These are phyloP conservation scores for Magnusiomyces tetraspermus DNA, from an alignment of 1,139 yeast genomes.

Conservation along the genomic window DNA sequence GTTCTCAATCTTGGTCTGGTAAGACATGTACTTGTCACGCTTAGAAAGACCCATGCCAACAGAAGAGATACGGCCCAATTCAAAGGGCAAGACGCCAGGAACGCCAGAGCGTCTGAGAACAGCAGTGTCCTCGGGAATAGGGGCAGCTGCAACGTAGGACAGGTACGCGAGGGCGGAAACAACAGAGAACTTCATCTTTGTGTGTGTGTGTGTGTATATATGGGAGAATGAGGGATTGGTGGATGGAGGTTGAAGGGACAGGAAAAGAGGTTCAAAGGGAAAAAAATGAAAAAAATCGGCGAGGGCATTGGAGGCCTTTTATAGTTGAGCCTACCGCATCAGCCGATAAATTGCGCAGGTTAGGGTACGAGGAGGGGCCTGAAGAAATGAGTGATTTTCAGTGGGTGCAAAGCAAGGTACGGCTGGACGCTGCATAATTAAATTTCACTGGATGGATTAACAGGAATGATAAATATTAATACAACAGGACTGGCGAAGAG, in stretches of 20 bases:
- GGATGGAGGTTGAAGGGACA: neutral
- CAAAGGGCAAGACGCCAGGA: neutral
- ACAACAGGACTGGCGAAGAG: neutral
- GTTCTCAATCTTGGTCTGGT: neutral
- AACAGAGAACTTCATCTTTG: neutral
- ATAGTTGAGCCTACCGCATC: neutral
- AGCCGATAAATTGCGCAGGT: neutral
- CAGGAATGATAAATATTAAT: neutral
- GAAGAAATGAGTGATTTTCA: neutral
- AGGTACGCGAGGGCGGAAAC: neutral
- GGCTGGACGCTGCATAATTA: neutral
- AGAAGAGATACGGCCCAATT: neutral
- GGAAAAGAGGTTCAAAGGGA: neutral
- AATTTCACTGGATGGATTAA: neutral
- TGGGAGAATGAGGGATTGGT: too few species aligned
- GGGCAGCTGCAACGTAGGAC: neutral
- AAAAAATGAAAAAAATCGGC: neutral
- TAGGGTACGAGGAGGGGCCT: too few species aligned
- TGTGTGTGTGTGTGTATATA: too few species aligned
- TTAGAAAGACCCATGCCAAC: neutral
- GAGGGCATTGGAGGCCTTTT: neutral
- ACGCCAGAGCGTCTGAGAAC: neutral
- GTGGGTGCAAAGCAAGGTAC: neutral
- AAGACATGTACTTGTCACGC: conserved; percentile 1
- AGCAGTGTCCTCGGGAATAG: neutral